These are phyloP conservation scores for Saturnispora serradocipensis DNA, from an alignment of 805 yeast species.

Conservation along the genomic window DNA sequence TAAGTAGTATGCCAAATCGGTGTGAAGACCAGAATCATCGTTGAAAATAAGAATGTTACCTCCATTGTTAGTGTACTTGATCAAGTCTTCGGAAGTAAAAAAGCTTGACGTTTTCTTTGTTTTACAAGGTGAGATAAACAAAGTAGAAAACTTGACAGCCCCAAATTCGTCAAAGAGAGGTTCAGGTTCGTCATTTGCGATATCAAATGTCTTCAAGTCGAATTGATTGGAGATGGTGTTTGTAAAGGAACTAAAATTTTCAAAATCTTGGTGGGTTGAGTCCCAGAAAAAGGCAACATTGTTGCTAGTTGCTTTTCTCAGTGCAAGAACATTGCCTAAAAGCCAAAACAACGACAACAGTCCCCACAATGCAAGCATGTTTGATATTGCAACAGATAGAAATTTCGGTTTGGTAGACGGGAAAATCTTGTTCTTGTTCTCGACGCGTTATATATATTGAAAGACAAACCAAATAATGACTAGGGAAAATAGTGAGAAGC, in stretches of 20 bases:
- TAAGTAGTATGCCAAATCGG: slow-evolving; percentile 55
- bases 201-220: background rate
- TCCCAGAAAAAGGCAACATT: slow-evolving; percentile 1
- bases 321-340: background rate
- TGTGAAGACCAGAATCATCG: slow-evolving; percentile 42
- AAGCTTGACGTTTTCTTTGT: slow-evolving; percentile 32
- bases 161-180: background rate
- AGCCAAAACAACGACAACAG: background rate
- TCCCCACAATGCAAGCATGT: background rate
- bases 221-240: background rate
- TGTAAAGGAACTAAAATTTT: background rate
- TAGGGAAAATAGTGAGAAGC: background rate
- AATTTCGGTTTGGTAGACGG: background rate
- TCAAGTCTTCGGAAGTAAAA: slow-evolving; percentile 39
- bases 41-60: slow-evolving; percentile 70
- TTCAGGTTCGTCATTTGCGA: background rate
- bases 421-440: background rate
- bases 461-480: background rate
- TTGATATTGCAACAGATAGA: background rate
- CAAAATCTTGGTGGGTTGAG: background rate
- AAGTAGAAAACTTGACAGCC: slow-evolving; percentile 35
- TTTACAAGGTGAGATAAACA: slow-evolving; percentile 52
- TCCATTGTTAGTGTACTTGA: slow-evolving; percentile 54
- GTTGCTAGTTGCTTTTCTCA: background rate
- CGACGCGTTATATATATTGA: background rate